Evolutionary conservation across 2,329 filamentous ascomycete genomes (phyloP), one percentile per base, ranked within the genome.

Genomic region (Tolypocladium cylindrosporum): DNA sequence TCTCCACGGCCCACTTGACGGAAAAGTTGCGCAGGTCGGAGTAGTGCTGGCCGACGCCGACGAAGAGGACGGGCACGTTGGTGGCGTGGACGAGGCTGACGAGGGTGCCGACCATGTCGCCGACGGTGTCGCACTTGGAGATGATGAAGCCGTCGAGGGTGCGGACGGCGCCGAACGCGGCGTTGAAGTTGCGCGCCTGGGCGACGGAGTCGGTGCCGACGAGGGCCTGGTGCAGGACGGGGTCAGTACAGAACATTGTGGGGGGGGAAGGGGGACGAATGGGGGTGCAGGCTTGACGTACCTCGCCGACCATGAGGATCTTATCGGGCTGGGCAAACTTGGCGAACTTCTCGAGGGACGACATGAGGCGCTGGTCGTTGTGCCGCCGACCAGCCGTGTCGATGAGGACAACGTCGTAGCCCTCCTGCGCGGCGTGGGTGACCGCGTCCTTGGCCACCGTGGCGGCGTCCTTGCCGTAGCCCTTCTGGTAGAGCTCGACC

Each of bases 61-160:
- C 82, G 69, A 99, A 99, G 13, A 97, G 81, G 24, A 99, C 91
- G 0, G 95, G 95, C 52, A 99, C 95, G 36, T 93, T 91, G 4
- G 95, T 99, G 3, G 94, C 93, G 75, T 97, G 93, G 43, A 99
- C 93, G 79, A 99, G 93, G 71, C 90, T 96, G 61, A 99, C 94
- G 62, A 99, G 78, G 3, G 93, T 97, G 65, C 83, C 91, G 50
- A 97, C 91, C 92, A 97, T 97, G 75, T 97, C 93, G n/a, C 94
- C 95, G 42, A 99, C 95, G 0, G 94, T 99, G 75, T 99, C 94
- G 72, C 94, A 97, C 75, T 99, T 99, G 60, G 88, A 93, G 66
- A 99, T 97, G 70, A 99, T 96, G 74, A 99, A 99, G 7, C 94
- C 94, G 74, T 99, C 95, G 42, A 99, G 80, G 36, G 84, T 83